These are phyloP conservation scores for Fragaria vesca DNA, from an alignment of 306 rosid species.

Conservation along the genomic window DNA sequence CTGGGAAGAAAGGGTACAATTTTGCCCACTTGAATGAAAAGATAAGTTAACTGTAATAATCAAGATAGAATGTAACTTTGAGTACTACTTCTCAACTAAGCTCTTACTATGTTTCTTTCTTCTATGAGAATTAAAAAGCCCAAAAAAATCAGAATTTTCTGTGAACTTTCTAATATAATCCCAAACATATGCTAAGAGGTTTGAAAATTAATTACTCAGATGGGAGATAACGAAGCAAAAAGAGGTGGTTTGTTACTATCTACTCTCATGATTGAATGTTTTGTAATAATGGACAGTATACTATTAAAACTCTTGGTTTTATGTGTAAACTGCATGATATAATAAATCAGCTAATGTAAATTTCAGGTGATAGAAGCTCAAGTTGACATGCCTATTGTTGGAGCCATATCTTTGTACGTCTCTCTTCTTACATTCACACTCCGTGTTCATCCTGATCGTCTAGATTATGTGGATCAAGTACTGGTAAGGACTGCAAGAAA, in stretches of 20 bases:
- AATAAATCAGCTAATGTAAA: background rate
- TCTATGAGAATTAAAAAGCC: background rate
- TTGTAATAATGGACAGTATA: background rate
- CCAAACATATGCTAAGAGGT: background rate
- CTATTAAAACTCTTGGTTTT: background rate
- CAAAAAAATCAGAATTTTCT: background rate
- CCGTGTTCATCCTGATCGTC: constrained; percentile 52
- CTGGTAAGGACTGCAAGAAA: constrained; percentile 33
- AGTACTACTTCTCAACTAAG: background rate
- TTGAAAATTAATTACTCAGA: too few species aligned
- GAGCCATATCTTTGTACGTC: constrained; percentile 44
- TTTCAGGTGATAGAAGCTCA: constrained; percentile 51
- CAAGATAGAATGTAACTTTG: background rate
- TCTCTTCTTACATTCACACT: constrained; percentile 56
- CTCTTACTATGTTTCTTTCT: background rate
- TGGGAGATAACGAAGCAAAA: background rate
- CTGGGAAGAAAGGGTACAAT: background rate
- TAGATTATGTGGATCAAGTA: constrained; percentile 54
- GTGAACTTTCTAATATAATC: background rate
- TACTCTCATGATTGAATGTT: background rate
- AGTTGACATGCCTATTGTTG: constrained; percentile 50
- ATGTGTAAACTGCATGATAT: background rate
- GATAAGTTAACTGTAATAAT: background rate
- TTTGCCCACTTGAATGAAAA: background rate
- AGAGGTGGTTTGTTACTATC: background rate